Evolutionary conservation across 345 rosid genomes (phyloP).

Genomic region (Luvunga scandens): DNA sequence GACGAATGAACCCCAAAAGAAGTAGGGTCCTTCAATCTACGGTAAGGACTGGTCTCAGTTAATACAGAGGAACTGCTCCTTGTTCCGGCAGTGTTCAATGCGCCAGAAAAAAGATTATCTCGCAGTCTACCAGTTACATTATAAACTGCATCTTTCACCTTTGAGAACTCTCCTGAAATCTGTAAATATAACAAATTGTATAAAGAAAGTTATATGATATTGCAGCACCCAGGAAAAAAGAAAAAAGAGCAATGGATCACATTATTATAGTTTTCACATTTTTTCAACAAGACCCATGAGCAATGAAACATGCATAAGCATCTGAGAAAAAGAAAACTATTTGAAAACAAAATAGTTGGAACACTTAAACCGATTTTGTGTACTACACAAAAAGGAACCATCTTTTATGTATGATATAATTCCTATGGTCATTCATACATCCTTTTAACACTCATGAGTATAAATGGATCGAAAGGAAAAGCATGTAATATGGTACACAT

Average conservation of each 20-base stretch:
- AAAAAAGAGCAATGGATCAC: background rate
- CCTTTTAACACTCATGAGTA: background rate
- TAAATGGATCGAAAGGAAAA: background rate
- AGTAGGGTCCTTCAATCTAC: constrained; percentile 35
- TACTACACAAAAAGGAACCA: background rate
- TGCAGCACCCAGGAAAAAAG: background rate
- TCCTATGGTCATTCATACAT: background rate
- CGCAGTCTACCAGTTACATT: constrained; percentile 77
- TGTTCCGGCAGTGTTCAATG: constrained; percentile 31
- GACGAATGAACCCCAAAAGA: constrained; percentile 33
- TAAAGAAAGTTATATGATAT: background rate
- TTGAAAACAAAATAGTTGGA: background rate
- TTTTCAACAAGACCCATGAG: background rate
- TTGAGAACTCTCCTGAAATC: constrained; percentile 75
- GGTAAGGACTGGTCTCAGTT: constrained; percentile 54
- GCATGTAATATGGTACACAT: background rate
- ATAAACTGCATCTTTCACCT: constrained; percentile 76
- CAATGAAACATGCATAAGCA: background rate
- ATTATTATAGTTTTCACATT: background rate
- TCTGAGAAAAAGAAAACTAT: background rate
- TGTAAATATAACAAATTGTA: constrained; percentile 34
- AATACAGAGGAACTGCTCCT: constrained; percentile 40
- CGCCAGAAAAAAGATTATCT: constrained; percentile 56
- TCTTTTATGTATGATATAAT: background rate
- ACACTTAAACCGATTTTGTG: background rate